These are phyloP conservation scores for Agrocybe pediades DNA, from an alignment of 768 basidiomycete genomes.

Conservation along the genomic window DNA sequence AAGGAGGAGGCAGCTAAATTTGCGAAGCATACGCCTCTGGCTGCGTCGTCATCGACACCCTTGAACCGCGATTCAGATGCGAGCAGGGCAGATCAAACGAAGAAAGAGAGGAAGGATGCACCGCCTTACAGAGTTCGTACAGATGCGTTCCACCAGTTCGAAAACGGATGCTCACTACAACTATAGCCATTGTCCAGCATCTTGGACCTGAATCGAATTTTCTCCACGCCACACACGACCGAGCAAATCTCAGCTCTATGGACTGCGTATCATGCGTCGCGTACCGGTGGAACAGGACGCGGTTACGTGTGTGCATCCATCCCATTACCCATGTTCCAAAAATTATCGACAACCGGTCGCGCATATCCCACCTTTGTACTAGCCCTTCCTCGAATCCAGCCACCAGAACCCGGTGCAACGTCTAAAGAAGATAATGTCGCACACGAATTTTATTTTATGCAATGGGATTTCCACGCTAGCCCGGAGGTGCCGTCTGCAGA, in stretches of 20 bases:
- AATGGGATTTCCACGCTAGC: constrained; percentile 85
- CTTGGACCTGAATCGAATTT: constrained; percentile 72
- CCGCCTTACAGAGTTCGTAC: constrained; percentile 19
- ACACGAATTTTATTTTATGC: constrained; percentile 82
- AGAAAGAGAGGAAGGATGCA: constrained; percentile 22
- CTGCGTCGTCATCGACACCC: background rate
- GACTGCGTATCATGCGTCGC: constrained; percentile 86
- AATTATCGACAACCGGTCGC: constrained; percentile 64
- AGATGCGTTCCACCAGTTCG: background rate
- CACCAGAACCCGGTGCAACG: constrained; percentile 22
- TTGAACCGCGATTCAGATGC: background rate
- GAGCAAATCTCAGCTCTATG: constrained; percentile 82
- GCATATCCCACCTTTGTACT: constrained; percentile 81
- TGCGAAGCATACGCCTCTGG: constrained; percentile 5
- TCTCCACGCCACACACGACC: constrained; percentile 67
- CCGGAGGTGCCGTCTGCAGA: constrained; percentile 61
- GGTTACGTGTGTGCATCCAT: constrained; percentile 86
- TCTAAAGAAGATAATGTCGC: constrained; percentile 41
- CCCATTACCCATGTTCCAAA: constrained; percentile 68
- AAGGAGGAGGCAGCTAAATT: constrained; percentile 18
- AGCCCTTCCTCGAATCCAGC: constrained; percentile 64
- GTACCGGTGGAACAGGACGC: constrained; percentile 77
- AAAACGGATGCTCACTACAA: background rate
- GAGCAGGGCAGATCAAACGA: constrained; percentile 8
- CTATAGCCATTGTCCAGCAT: constrained; percentile 78